Evolutionary conservation across 2,329 filamentous ascomycete species (phyloP).

Genomic region (Xylaria sp.): DNA sequence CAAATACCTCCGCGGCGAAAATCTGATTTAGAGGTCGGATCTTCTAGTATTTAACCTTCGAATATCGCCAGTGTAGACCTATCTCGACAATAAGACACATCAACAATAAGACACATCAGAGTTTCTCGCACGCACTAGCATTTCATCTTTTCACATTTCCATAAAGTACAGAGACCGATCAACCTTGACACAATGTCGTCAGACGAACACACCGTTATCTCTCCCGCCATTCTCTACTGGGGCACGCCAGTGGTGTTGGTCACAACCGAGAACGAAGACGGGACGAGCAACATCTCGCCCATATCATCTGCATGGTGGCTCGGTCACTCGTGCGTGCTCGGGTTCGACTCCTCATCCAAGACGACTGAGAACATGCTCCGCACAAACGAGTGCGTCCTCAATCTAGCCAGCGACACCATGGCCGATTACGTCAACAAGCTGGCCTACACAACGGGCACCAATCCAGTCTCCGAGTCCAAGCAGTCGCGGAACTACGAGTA

Average conservation of each 20-base stretch:
- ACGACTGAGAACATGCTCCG: conserved; percentile 55
- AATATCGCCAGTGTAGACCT: conserved; percentile 1
- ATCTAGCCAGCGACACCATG: conserved; percentile 53
- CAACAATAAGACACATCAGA: conserved; percentile 12
- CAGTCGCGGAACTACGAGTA: conserved; percentile 48
- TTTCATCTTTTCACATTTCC: conserved; percentile 4
- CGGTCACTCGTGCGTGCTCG: conserved; percentile 55
- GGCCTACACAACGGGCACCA: conserved; percentile 52
- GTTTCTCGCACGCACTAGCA: background rate
- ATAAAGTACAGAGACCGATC: background rate
- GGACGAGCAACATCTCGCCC: conserved; percentile 54
- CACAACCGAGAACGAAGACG: conserved; percentile 54
- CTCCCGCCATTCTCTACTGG: conserved; percentile 55
- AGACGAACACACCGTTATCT: conserved; percentile 43
- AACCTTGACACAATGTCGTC: conserved; percentile 32
- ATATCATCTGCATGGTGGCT: conserved; percentile 60
- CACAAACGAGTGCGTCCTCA: conserved; percentile 56
- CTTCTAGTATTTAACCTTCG: conserved; percentile 20
- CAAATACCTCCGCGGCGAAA: conserved; percentile 15
- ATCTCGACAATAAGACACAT: background rate
- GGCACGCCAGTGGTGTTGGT: conserved; percentile 55
- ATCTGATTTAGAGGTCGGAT: background rate
- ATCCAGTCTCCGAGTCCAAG: conserved; percentile 47
- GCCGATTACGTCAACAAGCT: conserved; percentile 51
- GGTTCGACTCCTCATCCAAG: conserved; percentile 50